Conservation (phyloP, 257 asterid genomes). For the Solanum phureja region DNA sequence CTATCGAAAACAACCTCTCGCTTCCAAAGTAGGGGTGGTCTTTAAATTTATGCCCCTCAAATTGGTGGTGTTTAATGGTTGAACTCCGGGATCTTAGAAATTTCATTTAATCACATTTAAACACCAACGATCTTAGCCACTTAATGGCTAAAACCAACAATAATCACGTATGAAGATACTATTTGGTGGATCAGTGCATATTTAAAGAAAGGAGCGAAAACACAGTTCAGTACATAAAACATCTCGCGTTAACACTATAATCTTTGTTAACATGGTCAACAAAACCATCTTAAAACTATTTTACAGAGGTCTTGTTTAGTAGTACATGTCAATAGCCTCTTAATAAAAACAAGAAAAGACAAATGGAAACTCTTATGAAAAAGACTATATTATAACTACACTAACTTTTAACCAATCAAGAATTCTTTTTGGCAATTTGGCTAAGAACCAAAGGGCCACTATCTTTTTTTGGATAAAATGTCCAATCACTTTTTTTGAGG, state of each 20-base stretch:
- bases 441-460: neutral
- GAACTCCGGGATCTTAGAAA: neutral
- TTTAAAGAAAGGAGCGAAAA: too few relatives aligned
- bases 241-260: neutral
- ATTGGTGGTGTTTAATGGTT: neutral
- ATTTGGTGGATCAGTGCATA: neutral
- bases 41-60: neutral
- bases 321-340: neutral
- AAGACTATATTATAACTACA: neutral
- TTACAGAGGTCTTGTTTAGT: neutral
- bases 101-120: neutral
- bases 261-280: neutral
- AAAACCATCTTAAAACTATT: neutral
- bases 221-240: neutral
- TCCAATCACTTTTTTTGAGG: neutral
- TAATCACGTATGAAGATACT: neutral
- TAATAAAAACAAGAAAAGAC: neutral
- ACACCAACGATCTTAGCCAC: neutral
- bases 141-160: neutral
- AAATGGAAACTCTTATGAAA: neutral
- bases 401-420: neutral
- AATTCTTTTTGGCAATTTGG: neutral
- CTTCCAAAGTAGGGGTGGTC: neutral
- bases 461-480: neutral
- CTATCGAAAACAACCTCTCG: neutral